A percentile compares a stretch with the other conserved stretches of the same genome.
phyloP scores from a whole-genome alignment of 331 rosid species.

The Quercus tomentella region DNA sequence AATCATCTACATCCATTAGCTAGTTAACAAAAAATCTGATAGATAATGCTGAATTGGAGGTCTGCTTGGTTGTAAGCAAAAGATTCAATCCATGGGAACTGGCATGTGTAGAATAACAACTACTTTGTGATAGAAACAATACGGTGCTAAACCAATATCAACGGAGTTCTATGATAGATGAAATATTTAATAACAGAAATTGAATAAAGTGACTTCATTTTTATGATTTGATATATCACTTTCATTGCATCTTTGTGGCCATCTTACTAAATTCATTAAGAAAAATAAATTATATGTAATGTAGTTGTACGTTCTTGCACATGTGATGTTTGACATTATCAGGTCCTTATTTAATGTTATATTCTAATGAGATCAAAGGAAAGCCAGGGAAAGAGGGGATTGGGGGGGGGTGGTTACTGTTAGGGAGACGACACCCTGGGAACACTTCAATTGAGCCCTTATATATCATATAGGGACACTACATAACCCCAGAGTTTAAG shows the following conservation, averaged over 20 bases:
- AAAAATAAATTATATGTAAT: neutral
- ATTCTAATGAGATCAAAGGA: neutral
- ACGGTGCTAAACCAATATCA: neutral
- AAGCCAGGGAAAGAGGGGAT: neutral
- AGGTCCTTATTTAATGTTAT: neutral
- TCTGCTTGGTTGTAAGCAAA: too few species aligned
- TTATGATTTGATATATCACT: neutral
- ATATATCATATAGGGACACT: too few species aligned
- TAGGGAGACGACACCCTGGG: too few species aligned
- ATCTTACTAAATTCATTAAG: neutral
- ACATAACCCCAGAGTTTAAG: too few species aligned
- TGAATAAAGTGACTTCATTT: neutral
- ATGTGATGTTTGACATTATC: neutral
- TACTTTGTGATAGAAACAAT: neutral
- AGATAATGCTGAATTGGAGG: neutral
- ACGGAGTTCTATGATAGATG: neutral
- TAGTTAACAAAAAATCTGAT: neutral
- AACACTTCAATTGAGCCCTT: too few species aligned
- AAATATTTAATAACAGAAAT: neutral
- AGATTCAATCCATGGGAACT: neutral
- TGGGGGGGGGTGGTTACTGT: neutral
- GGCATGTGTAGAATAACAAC: neutral
- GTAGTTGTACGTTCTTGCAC: neutral
- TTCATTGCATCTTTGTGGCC: neutral
- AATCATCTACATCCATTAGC: constrained; percentile 21